Conservation (phyloP, 495 filamentous ascomycete genomes). For the Podospora fimiseda region DNA sequence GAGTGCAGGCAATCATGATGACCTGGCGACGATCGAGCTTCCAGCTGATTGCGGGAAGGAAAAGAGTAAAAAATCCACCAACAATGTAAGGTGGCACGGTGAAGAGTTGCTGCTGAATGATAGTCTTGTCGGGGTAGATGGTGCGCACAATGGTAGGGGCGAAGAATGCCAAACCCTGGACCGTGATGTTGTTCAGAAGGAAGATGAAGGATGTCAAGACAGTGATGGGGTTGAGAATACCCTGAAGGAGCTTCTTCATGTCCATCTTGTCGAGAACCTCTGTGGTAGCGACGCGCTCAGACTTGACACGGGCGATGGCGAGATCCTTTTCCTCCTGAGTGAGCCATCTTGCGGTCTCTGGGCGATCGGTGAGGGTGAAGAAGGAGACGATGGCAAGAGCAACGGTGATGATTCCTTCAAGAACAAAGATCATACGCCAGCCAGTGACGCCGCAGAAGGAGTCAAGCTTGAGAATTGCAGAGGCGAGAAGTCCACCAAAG, state of each 20-base stretch:
- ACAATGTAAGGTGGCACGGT: slow-evolving; percentile 69
- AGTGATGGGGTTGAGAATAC: slow-evolving; percentile 25
- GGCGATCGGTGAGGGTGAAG: slow-evolving; percentile 53
- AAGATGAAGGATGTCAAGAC: slow-evolving; percentile 57
- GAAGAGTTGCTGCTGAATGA: slow-evolving; percentile 47
- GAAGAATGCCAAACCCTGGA: slow-evolving; percentile 73
- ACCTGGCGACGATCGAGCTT: slow-evolving; percentile 52
- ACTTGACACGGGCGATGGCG: slow-evolving; percentile 50
- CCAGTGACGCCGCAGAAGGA: slow-evolving; percentile 41
- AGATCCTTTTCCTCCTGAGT: slow-evolving; percentile 49
- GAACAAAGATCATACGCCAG: slow-evolving; percentile 64
- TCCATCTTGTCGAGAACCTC: slow-evolving; percentile 60
- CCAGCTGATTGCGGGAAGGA: slow-evolving; percentile 57
- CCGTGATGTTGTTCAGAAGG: slow-evolving; percentile 65
- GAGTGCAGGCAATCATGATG: slow-evolving; percentile 52
- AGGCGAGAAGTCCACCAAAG: slow-evolving; percentile 64
- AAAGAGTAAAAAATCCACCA: slow-evolving; percentile 59
- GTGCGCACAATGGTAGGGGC: slow-evolving; percentile 62
- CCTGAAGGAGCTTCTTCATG: slow-evolving; percentile 47
- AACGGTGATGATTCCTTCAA: slow-evolving; percentile 59
- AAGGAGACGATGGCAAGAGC: slow-evolving; percentile 45
- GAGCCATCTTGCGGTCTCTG: slow-evolving; percentile 55
- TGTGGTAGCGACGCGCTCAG: slow-evolving; percentile 59
- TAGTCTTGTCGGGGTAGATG: slow-evolving; percentile 55
- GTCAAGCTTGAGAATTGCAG: slow-evolving; percentile 49